Percentiles rank a stretch among this genome's conserved stretches.
Evolutionary conservation across 495 filamentous ascomycete genomes (phyloP).

Genomic region (Penicillium dipodomyicola): DNA sequence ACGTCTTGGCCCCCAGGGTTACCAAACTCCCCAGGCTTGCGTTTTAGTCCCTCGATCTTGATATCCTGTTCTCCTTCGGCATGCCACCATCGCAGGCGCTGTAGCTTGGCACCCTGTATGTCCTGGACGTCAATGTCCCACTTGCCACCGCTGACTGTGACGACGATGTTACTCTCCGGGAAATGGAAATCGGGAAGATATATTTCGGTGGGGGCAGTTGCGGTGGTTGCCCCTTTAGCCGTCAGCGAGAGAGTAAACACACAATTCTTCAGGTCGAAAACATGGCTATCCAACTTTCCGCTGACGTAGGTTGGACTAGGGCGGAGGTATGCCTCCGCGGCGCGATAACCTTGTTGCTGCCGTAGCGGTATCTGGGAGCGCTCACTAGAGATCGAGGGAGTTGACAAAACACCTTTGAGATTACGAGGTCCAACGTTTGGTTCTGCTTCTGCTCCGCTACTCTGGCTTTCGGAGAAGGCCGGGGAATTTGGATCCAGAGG

Average conservation of each 20-base stretch:
- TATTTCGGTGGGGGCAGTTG: conserved; percentile 73
- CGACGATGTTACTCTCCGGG: conserved; percentile 62
- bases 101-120: conserved; percentile 60
- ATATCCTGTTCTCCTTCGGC: conserved; percentile 77
- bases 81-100: conserved; percentile 88
- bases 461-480: conserved; percentile 57
- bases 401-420: conserved; percentile 68
- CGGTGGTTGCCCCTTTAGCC: conserved; percentile 47
- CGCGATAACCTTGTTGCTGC: conserved; percentile 68
- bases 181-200: conserved; percentile 95
- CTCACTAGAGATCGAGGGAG: conserved; percentile 65
- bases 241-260: conserved; percentile 67
- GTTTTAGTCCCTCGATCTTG: conserved; percentile 71
- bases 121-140: conserved; percentile 80
- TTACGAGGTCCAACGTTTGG: conserved; percentile 63
- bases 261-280: conserved; percentile 75
- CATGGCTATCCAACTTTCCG: conserved; percentile 63
- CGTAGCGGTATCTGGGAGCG: conserved; percentile 48
- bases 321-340: conserved; percentile 87
- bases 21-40: conserved; percentile 47
- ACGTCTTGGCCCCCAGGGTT: conserved; percentile 52
- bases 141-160: conserved; percentile 80
- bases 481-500: conserved; percentile 52
- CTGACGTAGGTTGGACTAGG: conserved; percentile 76
- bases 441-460: conserved; percentile 54